Conservation (phyloP, 202 grass and related monocot species). For the Elaeis oleifera region DNA sequence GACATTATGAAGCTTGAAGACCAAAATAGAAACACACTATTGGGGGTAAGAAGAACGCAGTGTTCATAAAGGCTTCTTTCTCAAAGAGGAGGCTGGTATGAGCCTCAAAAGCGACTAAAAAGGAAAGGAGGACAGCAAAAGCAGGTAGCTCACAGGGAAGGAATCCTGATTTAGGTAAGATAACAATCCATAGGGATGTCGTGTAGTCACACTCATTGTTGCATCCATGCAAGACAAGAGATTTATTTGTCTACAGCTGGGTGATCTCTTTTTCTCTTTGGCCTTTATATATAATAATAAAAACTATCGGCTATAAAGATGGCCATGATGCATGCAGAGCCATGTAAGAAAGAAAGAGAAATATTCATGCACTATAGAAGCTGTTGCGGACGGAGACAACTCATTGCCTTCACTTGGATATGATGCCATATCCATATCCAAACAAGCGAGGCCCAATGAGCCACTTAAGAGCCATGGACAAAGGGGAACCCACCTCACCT, state of each 20-base stretch:
- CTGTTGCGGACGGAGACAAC: conserved; percentile 21
- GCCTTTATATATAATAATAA: not conserved
- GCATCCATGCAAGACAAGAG: conserved; percentile 76
- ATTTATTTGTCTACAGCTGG: conserved; percentile 66
- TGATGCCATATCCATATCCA: conserved; percentile 19
- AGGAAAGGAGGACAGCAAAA: conserved; percentile 17
- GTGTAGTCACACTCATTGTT: conserved; percentile 57
- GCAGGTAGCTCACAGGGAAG: conserved; percentile 22
- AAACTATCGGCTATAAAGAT: conserved; percentile 22
- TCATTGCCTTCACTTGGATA: conserved; percentile 13
- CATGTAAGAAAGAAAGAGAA: conserved; percentile 24
- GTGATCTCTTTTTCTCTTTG: conserved; percentile 7
- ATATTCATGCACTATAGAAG: conserved; percentile 34
- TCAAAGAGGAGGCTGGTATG: no score
- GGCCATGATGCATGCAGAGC: conserved; percentile 42
- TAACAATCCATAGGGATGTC: conserved; percentile 19
- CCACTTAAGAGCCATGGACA: conserved; percentile 21
- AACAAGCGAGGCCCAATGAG: conserved; percentile 25
- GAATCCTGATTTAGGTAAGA: conserved; percentile 21
- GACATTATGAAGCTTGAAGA: no score
- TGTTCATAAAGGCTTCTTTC: no score
- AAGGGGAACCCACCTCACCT: conserved; percentile 11
- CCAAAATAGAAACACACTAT: no score
- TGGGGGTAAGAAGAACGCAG: no score
- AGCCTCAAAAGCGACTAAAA: no score